Conservation (phyloP, 306 rosid genomes). For the Cicer pinnatifidum region DNA sequence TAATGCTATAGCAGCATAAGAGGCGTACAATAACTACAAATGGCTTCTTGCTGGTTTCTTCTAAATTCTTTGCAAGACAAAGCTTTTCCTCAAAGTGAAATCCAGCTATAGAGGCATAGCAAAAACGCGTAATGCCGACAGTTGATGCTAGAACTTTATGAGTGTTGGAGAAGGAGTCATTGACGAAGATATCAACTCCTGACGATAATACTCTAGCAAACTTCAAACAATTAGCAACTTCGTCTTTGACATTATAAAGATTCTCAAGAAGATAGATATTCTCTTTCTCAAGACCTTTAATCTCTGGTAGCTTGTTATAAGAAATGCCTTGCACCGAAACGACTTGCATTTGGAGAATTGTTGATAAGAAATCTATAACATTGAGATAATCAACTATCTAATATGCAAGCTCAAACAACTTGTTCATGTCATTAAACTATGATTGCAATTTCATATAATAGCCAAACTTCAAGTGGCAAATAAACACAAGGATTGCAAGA, state of each 20-base stretch:
- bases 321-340: conserved; percentile 57
- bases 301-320: conserved; percentile 42
- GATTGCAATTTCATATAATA: conserved; percentile 24
- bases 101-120: conserved; percentile 76
- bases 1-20: conserved; percentile 35
- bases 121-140: conserved; percentile 83
- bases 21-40: conserved; percentile 82
- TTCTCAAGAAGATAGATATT: conserved; percentile 73
- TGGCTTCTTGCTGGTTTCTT: conserved; percentile 60
- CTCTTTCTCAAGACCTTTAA: conserved; percentile 52
- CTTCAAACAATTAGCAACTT: conserved; percentile 73
- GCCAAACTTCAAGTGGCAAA: conserved; percentile 19
- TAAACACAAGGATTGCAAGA: conserved; percentile 40
- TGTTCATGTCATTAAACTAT: conserved; percentile 31
- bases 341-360: conserved; percentile 60
- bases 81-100: conserved; percentile 83
- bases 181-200: conserved; percentile 82
- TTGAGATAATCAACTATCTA: conserved; percentile 42
- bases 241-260: conserved; percentile 74
- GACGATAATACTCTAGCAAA: conserved; percentile 66
- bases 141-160: conserved; percentile 90
- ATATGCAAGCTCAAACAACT: conserved; percentile 33
- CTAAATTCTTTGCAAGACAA: conserved; percentile 53
- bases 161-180: conserved; percentile 76
- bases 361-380: conserved; percentile 66